A percentile compares a stretch with the other conserved stretches of the same genome.
Conservation (phyloP, 805 yeast species). For the Suhomyces kilbournensis region DNA sequence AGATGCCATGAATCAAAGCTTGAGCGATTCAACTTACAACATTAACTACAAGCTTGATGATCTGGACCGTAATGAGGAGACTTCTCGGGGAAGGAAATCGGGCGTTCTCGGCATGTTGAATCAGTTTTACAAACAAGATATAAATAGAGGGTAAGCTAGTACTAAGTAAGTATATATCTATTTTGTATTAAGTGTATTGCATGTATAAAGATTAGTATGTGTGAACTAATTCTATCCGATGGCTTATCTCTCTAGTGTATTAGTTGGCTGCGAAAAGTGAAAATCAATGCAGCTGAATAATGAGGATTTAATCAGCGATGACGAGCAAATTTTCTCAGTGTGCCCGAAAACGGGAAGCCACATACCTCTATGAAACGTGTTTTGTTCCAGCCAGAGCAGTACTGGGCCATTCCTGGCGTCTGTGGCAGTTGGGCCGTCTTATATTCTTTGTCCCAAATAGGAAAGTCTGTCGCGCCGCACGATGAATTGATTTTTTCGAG, state of each 20-base stretch:
- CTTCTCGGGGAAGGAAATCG: constrained; percentile 28
- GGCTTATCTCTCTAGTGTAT: not conserved
- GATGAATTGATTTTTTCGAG: constrained; percentile 3
- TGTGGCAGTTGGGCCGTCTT: too few relatives aligned
- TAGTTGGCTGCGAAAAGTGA: not conserved
- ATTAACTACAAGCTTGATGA: constrained; percentile 23
- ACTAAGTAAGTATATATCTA: not conserved
- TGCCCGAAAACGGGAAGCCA: too few relatives aligned
- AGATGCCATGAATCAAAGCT: constrained; percentile 9
- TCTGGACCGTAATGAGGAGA: constrained; percentile 32
- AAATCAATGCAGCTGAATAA: not conserved
- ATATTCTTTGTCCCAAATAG: not conserved
- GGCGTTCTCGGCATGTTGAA: constrained; percentile 81
- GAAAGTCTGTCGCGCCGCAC: constrained; percentile 2
- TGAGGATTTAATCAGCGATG: not conserved
- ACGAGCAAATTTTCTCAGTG: not conserved
- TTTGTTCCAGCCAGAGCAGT: too few relatives aligned
- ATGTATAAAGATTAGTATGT: too few relatives aligned
- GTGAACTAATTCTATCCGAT: not conserved
- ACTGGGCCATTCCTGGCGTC: too few relatives aligned
- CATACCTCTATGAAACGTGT: too few relatives aligned
- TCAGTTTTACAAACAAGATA: constrained; percentile 64
- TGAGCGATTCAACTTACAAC: constrained; percentile 27
- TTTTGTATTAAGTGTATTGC: too few relatives aligned
- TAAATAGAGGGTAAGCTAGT: constrained; percentile 11